These are phyloP conservation scores for Pisolithus tinctorius DNA, from an alignment of 768 basidiomycete genomes.

Conservation along the genomic window DNA sequence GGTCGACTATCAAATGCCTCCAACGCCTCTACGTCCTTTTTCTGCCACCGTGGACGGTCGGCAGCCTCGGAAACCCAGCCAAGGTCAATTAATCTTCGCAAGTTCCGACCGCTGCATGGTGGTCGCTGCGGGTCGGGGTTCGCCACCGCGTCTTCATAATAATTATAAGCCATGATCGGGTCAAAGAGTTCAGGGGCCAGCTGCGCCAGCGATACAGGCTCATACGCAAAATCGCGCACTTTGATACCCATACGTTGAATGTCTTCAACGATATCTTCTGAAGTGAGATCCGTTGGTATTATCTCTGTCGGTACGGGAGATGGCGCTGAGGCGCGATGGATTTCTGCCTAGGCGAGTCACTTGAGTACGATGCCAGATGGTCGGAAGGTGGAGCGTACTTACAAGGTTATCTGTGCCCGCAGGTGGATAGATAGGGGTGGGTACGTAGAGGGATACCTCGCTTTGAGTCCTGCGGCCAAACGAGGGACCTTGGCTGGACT, in stretches of 20 bases:
- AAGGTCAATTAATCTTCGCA: conserved; percentile 25
- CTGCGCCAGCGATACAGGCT: conserved; percentile 11
- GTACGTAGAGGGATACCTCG: conserved; percentile 10
- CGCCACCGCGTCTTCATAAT: conserved; percentile 21
- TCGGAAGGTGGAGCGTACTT: not conserved
- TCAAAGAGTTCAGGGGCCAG: conserved; percentile 24
- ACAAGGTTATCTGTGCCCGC: conserved; percentile 21
- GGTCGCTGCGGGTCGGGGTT: conserved; percentile 13
- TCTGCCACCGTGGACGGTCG: conserved; percentile 19
- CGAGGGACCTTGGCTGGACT: conserved; percentile 18
- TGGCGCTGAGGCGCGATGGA: conserved; percentile 16
- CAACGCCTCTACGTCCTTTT: conserved; percentile 20
- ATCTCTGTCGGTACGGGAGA: conserved; percentile 29
- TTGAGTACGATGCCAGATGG: not conserved
- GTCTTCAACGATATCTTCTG: conserved; percentile 27
- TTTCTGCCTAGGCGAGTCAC: conserved; percentile 5
- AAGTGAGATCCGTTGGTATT: conserved; percentile 26
- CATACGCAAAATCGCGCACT: conserved; percentile 25
- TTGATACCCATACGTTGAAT: conserved; percentile 17
- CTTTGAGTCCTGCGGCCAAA: conserved; percentile 21
- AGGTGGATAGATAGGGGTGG: conserved; percentile 8
- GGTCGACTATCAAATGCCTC: conserved; percentile 18
- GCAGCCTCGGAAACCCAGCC: conserved; percentile 20
- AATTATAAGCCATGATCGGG: conserved; percentile 24
- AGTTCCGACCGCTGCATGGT: conserved; percentile 15